Base-by-base conservation (phyloP, 2,329 filamentous ascomycete genomes). In the Corynespora cassiicola region DNA sequence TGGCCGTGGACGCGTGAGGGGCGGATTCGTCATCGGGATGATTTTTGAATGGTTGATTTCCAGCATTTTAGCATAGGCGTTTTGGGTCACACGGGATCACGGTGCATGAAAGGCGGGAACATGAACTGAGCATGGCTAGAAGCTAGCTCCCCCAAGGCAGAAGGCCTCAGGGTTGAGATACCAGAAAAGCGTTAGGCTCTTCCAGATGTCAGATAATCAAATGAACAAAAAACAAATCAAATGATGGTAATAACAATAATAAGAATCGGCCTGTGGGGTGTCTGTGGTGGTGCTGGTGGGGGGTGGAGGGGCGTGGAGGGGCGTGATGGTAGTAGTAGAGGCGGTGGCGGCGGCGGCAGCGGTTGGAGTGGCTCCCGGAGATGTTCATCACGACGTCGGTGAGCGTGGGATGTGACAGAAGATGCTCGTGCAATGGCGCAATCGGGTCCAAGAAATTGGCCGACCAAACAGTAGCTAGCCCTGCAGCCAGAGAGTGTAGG, bases 41-140 rank as follows among this genome's bases (percentile, higher is more conserved):
- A 47, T 20, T 45, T 50, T 43, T 46, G 31, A 50, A 39, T 46
- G 39, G 31, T 46, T 28, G 2, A 46, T 52, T 56, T 56, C 46
- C 40, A 51, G 59, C 62, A 64, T 66, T 52, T 68, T 67, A 71
- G 68, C 69, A 69, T 56, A 47, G 67, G 71, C 65, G 69, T 73
- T 72, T 55, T 32, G 43, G 58, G 54, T 42, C 46, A 50, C 44
- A 47, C 36, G 42, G 41, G 39, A 40, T 49, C n/a, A n/a, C n/a
- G n/a, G 50, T 45, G 43, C 39, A 37, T 42, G 27, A 36, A 23
- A 33, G 21, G 20, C 36, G n/a, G 24, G 46, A 45, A 36, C 42
- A 47, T 29, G 21, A 39, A 23, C 31, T 31, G 31, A 29, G 31
- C 18, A 42, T 5, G n/a, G n/a, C n/a, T n/a, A n/a, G n/a, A n/a